A percentile compares a stretch with the other conserved stretches of the same genome.
phyloP scores from a whole-genome alignment of 164 flowering plant genomes.

The Piper longum region DNA sequence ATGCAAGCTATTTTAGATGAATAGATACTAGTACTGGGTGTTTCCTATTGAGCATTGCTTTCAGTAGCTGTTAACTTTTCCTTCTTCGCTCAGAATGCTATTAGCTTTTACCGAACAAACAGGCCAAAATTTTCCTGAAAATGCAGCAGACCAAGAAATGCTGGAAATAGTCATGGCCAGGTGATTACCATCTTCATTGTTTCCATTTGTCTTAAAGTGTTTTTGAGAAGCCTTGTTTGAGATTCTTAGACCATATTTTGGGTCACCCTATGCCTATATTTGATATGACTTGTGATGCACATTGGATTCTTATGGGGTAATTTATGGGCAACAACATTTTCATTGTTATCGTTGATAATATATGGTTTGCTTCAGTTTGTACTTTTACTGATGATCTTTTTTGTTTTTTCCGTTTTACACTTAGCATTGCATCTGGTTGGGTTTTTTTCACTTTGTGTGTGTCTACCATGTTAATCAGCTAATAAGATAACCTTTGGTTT shows the following conservation, averaged over 20 bases:
- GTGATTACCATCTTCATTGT: conserved; percentile 13
- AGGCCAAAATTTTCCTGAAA: conserved; percentile 54
- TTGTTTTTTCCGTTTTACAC: background rate
- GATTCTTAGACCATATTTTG: background rate
- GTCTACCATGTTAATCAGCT: background rate
- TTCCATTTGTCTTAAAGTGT: background rate
- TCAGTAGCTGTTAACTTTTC: background rate
- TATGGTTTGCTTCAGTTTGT: background rate
- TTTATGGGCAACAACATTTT: no score
- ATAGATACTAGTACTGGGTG: background rate
- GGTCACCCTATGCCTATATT: no score
- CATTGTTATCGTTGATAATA: no score
- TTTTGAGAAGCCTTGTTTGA: no score
- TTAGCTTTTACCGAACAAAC: conserved; percentile 72
- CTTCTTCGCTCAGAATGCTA: conserved; percentile 54
- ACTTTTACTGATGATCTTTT: background rate
- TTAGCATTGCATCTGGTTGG: background rate
- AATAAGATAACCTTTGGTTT: background rate
- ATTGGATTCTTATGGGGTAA: no score
- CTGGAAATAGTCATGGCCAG: conserved; percentile 85
- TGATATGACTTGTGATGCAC: no score
- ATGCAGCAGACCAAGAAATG: conserved; percentile 83
- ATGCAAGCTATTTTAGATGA: no score
- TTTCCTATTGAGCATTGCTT: background rate
- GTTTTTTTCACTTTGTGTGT: background rate